Evolutionary conservation across 176 grass and related monocot genomes (phyloP).

Genomic region (Oryza nivara): DNA sequence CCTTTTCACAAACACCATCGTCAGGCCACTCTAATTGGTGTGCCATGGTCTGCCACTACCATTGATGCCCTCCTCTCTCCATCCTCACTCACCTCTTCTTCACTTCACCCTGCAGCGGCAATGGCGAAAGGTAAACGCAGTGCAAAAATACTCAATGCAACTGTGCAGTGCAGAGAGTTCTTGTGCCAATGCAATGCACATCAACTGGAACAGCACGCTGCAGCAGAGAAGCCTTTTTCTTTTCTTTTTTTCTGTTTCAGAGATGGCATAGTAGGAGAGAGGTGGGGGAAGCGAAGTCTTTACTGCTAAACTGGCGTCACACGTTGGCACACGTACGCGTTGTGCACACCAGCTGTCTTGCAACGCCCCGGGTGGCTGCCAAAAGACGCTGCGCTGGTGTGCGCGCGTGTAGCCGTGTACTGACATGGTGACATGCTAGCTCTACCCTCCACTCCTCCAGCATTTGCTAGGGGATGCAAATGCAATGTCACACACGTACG

Average conservation of each 20-base stretch:
- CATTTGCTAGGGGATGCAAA: constrained; percentile 9
- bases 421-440: not conserved
- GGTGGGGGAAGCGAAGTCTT: not conserved
- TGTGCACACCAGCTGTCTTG: constrained; percentile 50
- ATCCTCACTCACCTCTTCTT: not conserved
- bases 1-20: constrained; percentile 41
- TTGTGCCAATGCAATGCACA: not conserved
- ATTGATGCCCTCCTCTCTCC: not conserved
- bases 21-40: constrained; percentile 53
- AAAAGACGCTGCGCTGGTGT: not conserved
- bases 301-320: not conserved
- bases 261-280: not conserved
- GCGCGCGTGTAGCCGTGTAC: not conserved
- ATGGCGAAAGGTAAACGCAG: not conserved
- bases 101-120: not conserved
- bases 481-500: not conserved
- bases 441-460: not conserved
- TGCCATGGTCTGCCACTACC: constrained; percentile 66
- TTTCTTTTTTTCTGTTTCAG: not conserved
- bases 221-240: too few relatives aligned
- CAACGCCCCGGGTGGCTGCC: constrained; percentile 20
- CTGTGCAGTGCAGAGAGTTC: not conserved
- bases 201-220: not conserved
- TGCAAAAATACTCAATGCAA: not conserved
- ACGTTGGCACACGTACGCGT: constrained; percentile 15